Conservation (phyloP, 2,329 filamentous ascomycete species). For the Scytalidium sp. region DNA sequence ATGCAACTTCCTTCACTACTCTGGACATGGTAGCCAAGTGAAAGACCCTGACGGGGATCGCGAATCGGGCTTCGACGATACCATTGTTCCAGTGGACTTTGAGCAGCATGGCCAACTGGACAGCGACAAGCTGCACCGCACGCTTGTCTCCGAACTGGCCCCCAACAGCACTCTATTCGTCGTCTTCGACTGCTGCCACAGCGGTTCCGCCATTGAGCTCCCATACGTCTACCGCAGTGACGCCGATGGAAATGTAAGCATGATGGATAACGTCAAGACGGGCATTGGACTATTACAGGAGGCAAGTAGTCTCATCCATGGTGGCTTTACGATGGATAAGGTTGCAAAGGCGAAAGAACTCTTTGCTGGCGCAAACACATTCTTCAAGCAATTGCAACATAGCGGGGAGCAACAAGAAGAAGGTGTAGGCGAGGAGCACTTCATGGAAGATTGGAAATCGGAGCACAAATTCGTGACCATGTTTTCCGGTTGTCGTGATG, state of each 20-base stretch:
- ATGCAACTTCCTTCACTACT: slow-evolving; percentile 54
- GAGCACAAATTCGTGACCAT: slow-evolving; percentile 38
- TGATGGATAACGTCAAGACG: slow-evolving; percentile 52
- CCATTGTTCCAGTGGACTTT: slow-evolving; percentile 53
- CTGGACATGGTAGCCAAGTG: slow-evolving; percentile 56
- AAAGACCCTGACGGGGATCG: slow-evolving; percentile 38
- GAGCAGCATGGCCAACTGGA: slow-evolving; percentile 49
- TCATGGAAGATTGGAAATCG: slow-evolving; percentile 34
- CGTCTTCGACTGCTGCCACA: slow-evolving; percentile 61
- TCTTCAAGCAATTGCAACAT: slow-evolving; percentile 50
- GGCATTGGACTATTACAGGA: slow-evolving; percentile 46
- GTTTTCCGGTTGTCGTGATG: slow-evolving; percentile 37
- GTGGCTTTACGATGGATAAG: slow-evolving; percentile 43
- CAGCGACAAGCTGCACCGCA: slow-evolving; percentile 47
- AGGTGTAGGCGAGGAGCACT: slow-evolving; percentile 42
- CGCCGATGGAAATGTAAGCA: slow-evolving; percentile 50
- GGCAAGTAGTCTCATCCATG: slow-evolving; percentile 45
- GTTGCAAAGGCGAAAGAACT: slow-evolving; percentile 48
- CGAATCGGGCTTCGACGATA: slow-evolving; percentile 41
- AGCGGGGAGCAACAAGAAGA: slow-evolving; percentile 39
- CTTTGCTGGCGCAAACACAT: slow-evolving; percentile 49
- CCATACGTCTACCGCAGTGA: slow-evolving; percentile 57
- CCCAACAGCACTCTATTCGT: slow-evolving; percentile 50
- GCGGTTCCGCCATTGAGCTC: slow-evolving; percentile 55
- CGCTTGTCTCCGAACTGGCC: slow-evolving; percentile 48